Percentiles rank a stretch among this genome's conserved stretches.
Evolutionary conservation across 441 rosid genomes (phyloP).

Genomic region (Biscutella laevigata): DNA sequence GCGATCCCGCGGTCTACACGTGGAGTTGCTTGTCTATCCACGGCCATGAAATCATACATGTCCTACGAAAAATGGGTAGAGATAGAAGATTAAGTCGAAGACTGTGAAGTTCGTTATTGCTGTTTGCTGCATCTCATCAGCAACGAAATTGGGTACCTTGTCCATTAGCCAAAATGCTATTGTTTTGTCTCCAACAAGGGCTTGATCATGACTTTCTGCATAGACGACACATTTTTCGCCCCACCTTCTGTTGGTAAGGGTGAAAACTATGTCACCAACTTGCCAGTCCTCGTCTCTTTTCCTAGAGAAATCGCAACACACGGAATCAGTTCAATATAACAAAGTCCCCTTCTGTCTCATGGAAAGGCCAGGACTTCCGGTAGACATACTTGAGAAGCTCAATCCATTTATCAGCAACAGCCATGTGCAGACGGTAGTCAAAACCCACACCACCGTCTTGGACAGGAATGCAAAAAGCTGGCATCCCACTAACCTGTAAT

Average conservation of each 20-base stretch:
- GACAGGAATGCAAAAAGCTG: conserved; percentile 82
- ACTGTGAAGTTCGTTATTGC: not conserved
- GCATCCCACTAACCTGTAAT: conserved; percentile 96
- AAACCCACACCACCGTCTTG: conserved; percentile 96
- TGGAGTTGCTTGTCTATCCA: conserved; percentile 76
- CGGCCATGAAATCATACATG: conserved; percentile 96
- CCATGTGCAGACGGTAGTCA: conserved; percentile 98
- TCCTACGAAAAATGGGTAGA: conserved; percentile 42
- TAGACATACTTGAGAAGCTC: conserved; percentile 69
- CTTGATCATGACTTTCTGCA: conserved; percentile 99
- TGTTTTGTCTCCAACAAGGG: conserved; percentile 96
- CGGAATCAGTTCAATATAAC: not conserved
- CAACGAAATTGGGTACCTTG: conserved; percentile 41
- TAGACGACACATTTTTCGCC: conserved; percentile 73
- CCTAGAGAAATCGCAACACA: conserved; percentile 35
- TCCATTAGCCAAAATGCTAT: conserved; percentile 99
- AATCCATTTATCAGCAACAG: conserved; percentile 96
- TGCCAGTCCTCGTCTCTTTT: conserved; percentile 83
- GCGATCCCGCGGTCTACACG: conserved; percentile 94
- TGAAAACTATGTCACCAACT: conserved; percentile 64
- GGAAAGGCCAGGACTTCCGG: not conserved
- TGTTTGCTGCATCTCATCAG: not conserved
- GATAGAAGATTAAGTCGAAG: not conserved
- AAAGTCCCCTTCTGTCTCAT: not conserved
- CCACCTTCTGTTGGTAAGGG: conserved; percentile 95